Conservation (phyloP, 495 filamentous ascomycete species). For the Darksidea phi region DNA sequence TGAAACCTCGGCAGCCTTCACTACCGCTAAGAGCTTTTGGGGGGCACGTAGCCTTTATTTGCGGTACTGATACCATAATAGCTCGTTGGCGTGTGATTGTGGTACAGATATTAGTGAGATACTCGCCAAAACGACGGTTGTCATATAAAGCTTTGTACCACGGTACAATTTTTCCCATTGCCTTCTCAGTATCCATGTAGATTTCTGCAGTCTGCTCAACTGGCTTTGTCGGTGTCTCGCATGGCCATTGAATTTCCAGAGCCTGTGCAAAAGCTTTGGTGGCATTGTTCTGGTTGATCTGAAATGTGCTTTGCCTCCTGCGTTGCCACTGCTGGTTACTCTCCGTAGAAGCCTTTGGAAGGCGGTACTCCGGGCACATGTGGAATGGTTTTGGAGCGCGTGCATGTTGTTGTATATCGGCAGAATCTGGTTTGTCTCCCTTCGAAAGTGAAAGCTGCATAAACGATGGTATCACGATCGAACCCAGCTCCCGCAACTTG, state of each 20-base stretch:
- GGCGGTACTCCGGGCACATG: constrained; percentile 3
- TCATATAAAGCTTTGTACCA: constrained; percentile 43
- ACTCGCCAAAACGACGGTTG: constrained; percentile 40
- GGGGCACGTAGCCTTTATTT: neutral
- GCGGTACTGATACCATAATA: neutral
- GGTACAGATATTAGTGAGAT: constrained; percentile 29
- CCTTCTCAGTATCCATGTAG: constrained; percentile 22
- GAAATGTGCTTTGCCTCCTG: neutral
- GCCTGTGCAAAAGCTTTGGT: neutral
- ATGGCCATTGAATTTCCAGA: constrained; percentile 24
- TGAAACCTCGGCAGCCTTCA: neutral
- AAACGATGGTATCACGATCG: constrained; percentile 1
- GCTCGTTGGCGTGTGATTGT: neutral
- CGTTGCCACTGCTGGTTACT: neutral
- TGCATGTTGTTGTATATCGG: too few species aligned
- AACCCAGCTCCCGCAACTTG: neutral
- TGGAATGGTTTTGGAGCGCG: neutral
- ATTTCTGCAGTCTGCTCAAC: constrained; percentile 5
- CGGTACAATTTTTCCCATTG: constrained; percentile 22
- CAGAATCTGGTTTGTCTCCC: neutral
- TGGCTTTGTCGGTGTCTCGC: constrained; percentile 8
- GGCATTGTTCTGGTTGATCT: constrained; percentile 1
- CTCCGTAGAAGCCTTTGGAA: neutral
- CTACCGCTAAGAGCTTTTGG: neutral
- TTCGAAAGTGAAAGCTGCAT: neutral